Evolutionary conservation across 495 filamentous ascomycete species (phyloP), one percentile per base, ranked within the genome.

Genomic region (Aspergillus carlsbadensis): DNA sequence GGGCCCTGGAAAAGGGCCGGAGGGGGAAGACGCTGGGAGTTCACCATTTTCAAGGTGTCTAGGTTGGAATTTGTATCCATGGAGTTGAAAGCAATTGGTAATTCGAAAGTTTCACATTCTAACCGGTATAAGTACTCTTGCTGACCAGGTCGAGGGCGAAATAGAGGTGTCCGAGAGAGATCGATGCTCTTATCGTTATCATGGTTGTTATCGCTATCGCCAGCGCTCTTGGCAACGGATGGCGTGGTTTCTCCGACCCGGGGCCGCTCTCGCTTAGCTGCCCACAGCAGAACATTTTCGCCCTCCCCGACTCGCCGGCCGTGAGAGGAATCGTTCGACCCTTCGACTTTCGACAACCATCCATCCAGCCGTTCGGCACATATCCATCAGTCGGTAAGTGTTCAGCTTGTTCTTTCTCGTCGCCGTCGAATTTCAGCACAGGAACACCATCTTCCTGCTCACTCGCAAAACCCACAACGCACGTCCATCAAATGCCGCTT

Each of bases 1-100:
- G 87, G 90, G 14, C 85, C 85, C 41, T 90, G 83, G 65, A 95
- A 95, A 37, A 94, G 82, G 17, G 85, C 78, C 6, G 90, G 90
- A 10, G 87, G 87, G 29, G 89, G 87, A 39, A 88, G 81, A 41
- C 87, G 86, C 65, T 87, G 81, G 54, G 78, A 60, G 65, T 65
- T 73, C 42, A 66, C 59, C 15, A 67, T 75, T 46, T 64, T 61
- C 20, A 65, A 54, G 10, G 63, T 48, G 13, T 74, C 68, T 60
- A 68, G 65, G 10, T 56, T 56, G 18, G 56, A 44, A 22, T 51
- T 45, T 44, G 50, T 35, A 33, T 60, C 60, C 65, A 68, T 68
- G n/a, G 11, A 41, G 7, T 2, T 26, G 49, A 3, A 33, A 18
- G 10, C 37, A 17, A 8, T 21, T 5, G 14, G 15, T n/a, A 35